Percentiles rank a stretch among this genome's conserved stretches.
These are phyloP conservation scores for Tieghemostelium lacteum DNA, from an alignment of 78 protist species.

Conservation along the genomic window DNA sequence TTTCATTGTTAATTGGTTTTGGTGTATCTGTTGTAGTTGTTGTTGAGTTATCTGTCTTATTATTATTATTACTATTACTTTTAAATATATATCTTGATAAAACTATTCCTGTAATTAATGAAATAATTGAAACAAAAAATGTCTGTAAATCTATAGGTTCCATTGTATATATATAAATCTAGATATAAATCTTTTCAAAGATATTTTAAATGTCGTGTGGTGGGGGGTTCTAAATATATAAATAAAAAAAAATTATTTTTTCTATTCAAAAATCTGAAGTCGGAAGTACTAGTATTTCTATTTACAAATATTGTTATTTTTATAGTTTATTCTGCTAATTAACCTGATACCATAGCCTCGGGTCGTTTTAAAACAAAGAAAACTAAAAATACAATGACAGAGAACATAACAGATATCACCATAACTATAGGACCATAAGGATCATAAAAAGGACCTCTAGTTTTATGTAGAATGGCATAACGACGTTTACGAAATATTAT, in stretches of 20 bases:
- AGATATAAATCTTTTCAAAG: too few relatives aligned
- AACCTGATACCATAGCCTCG: neutral
- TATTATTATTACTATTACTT: neutral
- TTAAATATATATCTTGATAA: neutral
- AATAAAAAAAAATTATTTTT: too few relatives aligned
- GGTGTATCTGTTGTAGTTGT: neutral
- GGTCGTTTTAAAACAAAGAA: conserved; percentile 63
- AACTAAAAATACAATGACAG: conserved; percentile 33
- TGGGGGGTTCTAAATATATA: too few relatives aligned
- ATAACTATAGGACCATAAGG: conserved; percentile 53
- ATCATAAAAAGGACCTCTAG: conserved; percentile 61
- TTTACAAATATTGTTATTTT: too few relatives aligned
- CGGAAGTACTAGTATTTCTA: too few relatives aligned
- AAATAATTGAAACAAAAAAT: neutral
- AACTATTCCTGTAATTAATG: conserved; percentile 16
- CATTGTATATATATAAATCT: too few relatives aligned
- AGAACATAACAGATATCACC: conserved; percentile 33
- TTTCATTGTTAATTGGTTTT: neutral
- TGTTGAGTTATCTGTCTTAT: neutral
- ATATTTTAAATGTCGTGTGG: too few relatives aligned
- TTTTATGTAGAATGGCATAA: conserved; percentile 32
- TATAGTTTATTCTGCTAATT: too few relatives aligned
- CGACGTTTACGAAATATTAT: conserved; percentile 41
- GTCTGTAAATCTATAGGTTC: neutral
- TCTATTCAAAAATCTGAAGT: too few relatives aligned